Evolutionary conservation across 2,329 filamentous ascomycete genomes (phyloP).

Genomic region (Pseudophaeomoniella oleicola): DNA sequence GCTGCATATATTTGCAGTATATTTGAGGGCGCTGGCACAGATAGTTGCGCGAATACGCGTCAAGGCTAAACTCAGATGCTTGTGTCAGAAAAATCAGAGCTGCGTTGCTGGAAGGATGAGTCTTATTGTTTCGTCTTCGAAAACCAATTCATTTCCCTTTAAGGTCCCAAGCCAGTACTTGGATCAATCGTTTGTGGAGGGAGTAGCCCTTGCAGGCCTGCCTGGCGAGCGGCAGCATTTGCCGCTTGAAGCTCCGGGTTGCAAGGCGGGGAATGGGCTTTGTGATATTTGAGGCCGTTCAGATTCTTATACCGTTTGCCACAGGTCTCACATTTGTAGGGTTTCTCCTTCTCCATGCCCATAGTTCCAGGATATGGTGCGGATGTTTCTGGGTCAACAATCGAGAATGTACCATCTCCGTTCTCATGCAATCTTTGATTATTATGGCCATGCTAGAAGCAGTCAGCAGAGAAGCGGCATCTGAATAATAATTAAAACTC

Average conservation of each 20-base stretch:
- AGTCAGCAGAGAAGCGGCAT: slow-evolving; percentile 5
- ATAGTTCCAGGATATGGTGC: slow-evolving; percentile 88
- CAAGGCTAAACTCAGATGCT: too few relatives aligned
- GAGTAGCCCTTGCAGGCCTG: background rate
- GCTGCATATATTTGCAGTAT: too few relatives aligned
- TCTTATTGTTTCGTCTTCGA: too few relatives aligned
- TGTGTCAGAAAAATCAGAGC: too few relatives aligned
- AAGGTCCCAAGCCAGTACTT: background rate
- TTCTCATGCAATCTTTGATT: slow-evolving; percentile 96
- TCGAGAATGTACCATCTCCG: slow-evolving; percentile 91
- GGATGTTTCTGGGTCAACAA: slow-evolving; percentile 90
- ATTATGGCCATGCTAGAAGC: slow-evolving; percentile 65
- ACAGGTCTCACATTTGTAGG: slow-evolving; percentile 91
- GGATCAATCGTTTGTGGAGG: background rate
- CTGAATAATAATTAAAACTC: slow-evolving; percentile 18
- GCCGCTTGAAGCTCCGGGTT: slow-evolving; percentile 60
- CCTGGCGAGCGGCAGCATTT: background rate
- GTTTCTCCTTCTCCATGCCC: slow-evolving; percentile 99
- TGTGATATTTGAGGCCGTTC: slow-evolving; percentile 93
- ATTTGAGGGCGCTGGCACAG: too few relatives aligned
- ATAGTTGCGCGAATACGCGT: too few relatives aligned
- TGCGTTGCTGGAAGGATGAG: too few relatives aligned
- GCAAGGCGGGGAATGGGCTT: slow-evolving; percentile 73
- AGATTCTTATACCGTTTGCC: slow-evolving; percentile 99
- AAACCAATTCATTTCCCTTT: too few relatives aligned